Conservation (phyloP, 352 stramenopile genomes). For the Phytophthora foliorum region DNA sequence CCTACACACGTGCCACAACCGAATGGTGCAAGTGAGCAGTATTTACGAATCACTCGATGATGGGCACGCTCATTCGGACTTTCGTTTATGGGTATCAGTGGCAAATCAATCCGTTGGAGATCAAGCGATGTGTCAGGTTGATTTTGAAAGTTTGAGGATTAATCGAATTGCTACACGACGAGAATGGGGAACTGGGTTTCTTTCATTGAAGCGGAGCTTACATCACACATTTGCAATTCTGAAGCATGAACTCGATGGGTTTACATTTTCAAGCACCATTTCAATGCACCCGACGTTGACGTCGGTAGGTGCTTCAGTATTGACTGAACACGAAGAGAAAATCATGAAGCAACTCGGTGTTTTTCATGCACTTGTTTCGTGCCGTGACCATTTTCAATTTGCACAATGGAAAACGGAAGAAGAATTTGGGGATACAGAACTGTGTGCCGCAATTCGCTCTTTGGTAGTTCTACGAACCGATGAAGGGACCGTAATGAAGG, state of each 20-base stretch:
- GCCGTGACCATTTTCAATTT: constrained; percentile 37
- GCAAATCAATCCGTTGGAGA: background rate
- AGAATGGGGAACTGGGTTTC: constrained; percentile 23
- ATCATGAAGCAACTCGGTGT: constrained; percentile 32
- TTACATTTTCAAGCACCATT: constrained; percentile 13
- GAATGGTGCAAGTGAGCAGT: constrained; percentile 30
- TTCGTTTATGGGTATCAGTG: constrained; percentile 68
- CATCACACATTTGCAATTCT: constrained; percentile 36
- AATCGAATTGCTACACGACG: constrained; percentile 5
- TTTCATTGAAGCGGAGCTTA: constrained; percentile 37
- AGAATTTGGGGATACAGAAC: constrained; percentile 40
- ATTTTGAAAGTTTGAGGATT: constrained; percentile 9
- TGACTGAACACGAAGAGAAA: constrained; percentile 19
- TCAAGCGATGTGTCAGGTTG: background rate
- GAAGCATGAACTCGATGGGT: constrained; percentile 26
- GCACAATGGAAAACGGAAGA: constrained; percentile 28
- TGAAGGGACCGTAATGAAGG: background rate
- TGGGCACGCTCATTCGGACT: constrained; percentile 57
- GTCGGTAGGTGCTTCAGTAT: background rate
- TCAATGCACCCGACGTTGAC: background rate
- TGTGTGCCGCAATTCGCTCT: constrained; percentile 14
- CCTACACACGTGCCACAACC: constrained; percentile 34
- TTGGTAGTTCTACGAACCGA: constrained; percentile 16
- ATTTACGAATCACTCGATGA: constrained; percentile 47
- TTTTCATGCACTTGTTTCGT: constrained; percentile 34